Evolutionary conservation across 1,139 yeast species (phyloP).

Genomic region (Suhomyces maxii): DNA sequence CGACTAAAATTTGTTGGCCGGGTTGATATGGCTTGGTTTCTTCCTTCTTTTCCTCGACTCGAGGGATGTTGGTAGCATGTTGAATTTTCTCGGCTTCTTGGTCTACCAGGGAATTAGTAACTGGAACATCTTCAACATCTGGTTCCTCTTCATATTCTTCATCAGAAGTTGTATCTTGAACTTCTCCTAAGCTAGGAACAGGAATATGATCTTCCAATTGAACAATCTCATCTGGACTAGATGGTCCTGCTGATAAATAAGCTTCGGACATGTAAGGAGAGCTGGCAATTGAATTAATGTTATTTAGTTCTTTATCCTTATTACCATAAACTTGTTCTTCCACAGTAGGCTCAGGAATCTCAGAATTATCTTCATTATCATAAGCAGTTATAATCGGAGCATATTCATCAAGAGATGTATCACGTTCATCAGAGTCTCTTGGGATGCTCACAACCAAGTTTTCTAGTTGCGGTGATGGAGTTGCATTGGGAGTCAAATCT

Average conservation of each 20-base stretch:
- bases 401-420: background rate
- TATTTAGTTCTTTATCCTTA: background rate
- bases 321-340: background rate
- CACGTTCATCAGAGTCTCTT: background rate
- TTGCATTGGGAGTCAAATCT: background rate
- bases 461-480: background rate
- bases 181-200: conserved; percentile 10
- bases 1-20: background rate
- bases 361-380: background rate
- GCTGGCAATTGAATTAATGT: conserved; percentile 2
- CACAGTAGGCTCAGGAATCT: background rate
- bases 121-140: background rate
- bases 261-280: conserved; percentile 8
- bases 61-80: too few relatives aligned
- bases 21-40: too few relatives aligned
- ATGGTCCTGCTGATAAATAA: background rate
- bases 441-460: background rate
- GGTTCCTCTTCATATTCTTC: conserved; percentile 2
- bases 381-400: background rate
- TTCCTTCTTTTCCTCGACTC: too few relatives aligned
- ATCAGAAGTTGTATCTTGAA: conserved; percentile 5
- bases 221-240: conserved; percentile 2
- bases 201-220: conserved; percentile 5
- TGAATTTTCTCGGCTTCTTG: too few relatives aligned
- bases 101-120: too few relatives aligned